These are phyloP conservation scores for Trebouxia sp. DNA, from an alignment of 139 green algal genomes.

Conservation along the genomic window DNA sequence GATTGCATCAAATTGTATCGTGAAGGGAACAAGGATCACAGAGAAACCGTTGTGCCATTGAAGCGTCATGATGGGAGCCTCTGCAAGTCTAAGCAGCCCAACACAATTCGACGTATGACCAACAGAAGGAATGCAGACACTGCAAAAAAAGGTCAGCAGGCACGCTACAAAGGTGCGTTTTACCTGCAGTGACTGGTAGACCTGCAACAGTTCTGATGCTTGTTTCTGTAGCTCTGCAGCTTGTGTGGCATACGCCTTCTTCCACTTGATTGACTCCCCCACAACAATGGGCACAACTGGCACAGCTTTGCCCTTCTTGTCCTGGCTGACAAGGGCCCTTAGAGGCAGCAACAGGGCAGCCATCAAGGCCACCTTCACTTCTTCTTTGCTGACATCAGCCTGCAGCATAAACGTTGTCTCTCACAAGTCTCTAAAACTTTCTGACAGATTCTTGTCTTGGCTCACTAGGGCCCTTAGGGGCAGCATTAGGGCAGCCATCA, in stretches of 20 bases:
- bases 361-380: slow-evolving; percentile 65
- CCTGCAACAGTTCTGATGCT: slow-evolving; percentile 45
- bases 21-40: too few relatives aligned
- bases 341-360: slow-evolving; percentile 80
- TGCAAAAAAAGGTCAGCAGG: too few relatives aligned
- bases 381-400: slow-evolving; percentile 53
- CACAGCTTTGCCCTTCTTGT: slow-evolving; percentile 48
- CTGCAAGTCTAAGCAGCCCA: too few relatives aligned
- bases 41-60: too few relatives aligned
- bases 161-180: not conserved
- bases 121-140: too few relatives aligned
- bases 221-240: slow-evolving; percentile 53
- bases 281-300: slow-evolving; percentile 49
- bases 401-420: not conserved
- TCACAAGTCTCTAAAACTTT: too few relatives aligned
- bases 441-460: slow-evolving; percentile 44
- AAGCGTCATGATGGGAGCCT: too few relatives aligned
- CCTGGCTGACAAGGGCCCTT: slow-evolving; percentile 34
- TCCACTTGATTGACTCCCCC: slow-evolving; percentile 76
- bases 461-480: slow-evolving; percentile 56
- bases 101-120: too few relatives aligned
- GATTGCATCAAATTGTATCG: too few relatives aligned
- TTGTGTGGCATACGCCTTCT: slow-evolving; percentile 58
- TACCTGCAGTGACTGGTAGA: slow-evolving; percentile 40
- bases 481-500: slow-evolving; percentile 79